Percentiles rank a stretch among this genome's conserved stretches.
These are phyloP conservation scores for Trametes coccinea DNA, from an alignment of 768 basidiomycete species.

Conservation along the genomic window DNA sequence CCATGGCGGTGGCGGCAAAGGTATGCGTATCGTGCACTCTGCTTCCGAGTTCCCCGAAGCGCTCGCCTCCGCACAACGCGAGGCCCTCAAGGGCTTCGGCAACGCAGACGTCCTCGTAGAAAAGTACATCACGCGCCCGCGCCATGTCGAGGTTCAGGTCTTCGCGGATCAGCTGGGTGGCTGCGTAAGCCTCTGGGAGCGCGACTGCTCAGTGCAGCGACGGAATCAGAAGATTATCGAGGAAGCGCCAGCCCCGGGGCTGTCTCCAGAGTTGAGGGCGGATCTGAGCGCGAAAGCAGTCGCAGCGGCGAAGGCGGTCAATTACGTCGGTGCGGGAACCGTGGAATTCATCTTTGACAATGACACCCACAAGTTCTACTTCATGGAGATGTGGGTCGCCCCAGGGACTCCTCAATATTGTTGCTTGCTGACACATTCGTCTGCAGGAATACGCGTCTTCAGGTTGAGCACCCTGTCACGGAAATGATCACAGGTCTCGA, in stretches of 20 bases:
- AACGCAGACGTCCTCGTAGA: slow-evolving; percentile 87
- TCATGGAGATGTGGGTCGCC: slow-evolving; percentile 86
- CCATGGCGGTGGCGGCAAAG: slow-evolving; percentile 94
- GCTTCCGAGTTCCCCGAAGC: slow-evolving; percentile 76
- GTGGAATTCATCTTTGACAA: slow-evolving; percentile 99
- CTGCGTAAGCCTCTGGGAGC: slow-evolving; percentile 93
- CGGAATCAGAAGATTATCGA: slow-evolving; percentile 96
- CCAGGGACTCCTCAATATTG: background rate
- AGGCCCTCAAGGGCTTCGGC: slow-evolving; percentile 85
- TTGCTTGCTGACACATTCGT: too few species aligned
- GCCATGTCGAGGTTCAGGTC: slow-evolving; percentile 94
- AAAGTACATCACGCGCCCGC: slow-evolving; percentile 82
- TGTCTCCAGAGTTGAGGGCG: slow-evolving; percentile 74
- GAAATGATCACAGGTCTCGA: slow-evolving; percentile 95
- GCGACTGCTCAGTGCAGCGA: slow-evolving; percentile 90
- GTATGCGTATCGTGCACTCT: slow-evolving; percentile 81
- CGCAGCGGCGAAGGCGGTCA: slow-evolving; percentile 89
- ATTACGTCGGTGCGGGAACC: slow-evolving; percentile 89
- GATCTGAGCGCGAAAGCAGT: slow-evolving; percentile 86
- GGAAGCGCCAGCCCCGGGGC: slow-evolving; percentile 91
- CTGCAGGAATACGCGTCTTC: slow-evolving; percentile 76
- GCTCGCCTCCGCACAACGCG: slow-evolving; percentile 83
- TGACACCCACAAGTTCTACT: slow-evolving; percentile 82
- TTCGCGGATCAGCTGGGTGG: slow-evolving; percentile 84
- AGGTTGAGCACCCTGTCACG: slow-evolving; percentile 91